Conservation (phyloP, 2,329 filamentous ascomycete genomes). For the Lecanicillium sp. region DNA sequence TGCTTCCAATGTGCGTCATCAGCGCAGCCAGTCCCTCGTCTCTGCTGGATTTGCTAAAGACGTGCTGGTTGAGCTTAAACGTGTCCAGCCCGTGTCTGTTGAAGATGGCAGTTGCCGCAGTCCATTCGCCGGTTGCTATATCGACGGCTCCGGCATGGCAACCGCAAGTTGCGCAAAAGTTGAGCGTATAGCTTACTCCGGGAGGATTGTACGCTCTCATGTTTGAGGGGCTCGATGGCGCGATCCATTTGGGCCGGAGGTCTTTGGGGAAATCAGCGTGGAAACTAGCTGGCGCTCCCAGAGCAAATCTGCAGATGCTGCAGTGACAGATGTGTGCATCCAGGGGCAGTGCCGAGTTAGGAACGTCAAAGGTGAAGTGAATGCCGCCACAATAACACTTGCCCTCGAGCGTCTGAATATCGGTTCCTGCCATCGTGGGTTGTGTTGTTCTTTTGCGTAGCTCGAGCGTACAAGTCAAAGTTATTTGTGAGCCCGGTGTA, state of each 20-base stretch:
- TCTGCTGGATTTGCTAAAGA: slow-evolving; percentile 26
- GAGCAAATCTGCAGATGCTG: slow-evolving; percentile 33
- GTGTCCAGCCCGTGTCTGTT: slow-evolving; percentile 22
- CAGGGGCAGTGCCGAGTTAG: slow-evolving; percentile 28
- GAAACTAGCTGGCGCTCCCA: slow-evolving; percentile 33
- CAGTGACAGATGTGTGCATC: slow-evolving; percentile 36
- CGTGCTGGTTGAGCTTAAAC: slow-evolving; percentile 27
- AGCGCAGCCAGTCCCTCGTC: slow-evolving; percentile 28
- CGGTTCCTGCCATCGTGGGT: background rate
- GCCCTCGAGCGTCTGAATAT: slow-evolving; percentile 30
- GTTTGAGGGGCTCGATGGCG: slow-evolving; percentile 27
- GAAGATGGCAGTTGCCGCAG: slow-evolving; percentile 31
- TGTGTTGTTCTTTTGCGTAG: no score
- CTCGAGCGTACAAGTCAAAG: no score
- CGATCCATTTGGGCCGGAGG: slow-evolving; percentile 28
- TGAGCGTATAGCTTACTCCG: slow-evolving; percentile 21
- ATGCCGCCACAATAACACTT: slow-evolving; percentile 36
- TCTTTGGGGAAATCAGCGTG: slow-evolving; percentile 28
- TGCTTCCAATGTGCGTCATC: slow-evolving; percentile 23
- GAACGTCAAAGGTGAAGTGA: slow-evolving; percentile 32
- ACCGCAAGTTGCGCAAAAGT: slow-evolving; percentile 38
- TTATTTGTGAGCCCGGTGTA: no score
- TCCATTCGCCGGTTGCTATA: slow-evolving; percentile 25
- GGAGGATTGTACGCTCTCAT: slow-evolving; percentile 28
- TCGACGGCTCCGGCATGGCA: slow-evolving; percentile 33